Conservation (phyloP, 2,329 filamentous ascomycete genomes). For the Xylariaceae sp. region DNA sequence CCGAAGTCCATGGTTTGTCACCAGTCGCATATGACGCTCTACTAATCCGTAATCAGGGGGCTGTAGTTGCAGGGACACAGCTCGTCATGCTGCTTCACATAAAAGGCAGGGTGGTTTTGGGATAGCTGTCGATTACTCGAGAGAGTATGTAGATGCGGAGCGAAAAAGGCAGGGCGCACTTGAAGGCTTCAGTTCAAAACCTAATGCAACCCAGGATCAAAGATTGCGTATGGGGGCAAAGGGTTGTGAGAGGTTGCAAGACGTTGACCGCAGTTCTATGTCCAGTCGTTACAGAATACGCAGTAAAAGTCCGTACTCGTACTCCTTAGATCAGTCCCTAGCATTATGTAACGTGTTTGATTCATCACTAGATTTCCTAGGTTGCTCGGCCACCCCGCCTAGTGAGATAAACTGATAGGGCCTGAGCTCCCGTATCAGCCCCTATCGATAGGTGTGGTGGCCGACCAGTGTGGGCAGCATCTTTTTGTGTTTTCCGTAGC, state of each 20-base stretch:
- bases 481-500: not conserved
- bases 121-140: not conserved
- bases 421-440: not conserved
- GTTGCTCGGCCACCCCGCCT: not conserved
- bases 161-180: not conserved
- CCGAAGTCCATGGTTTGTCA: slow-evolving; percentile 55
- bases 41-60: slow-evolving; percentile 20
- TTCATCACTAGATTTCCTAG: not conserved
- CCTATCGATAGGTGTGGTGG: not conserved
- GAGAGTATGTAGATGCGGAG: not conserved
- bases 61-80: slow-evolving; percentile 16
- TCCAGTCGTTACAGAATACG: not conserved
- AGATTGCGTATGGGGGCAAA: not conserved
- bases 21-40: slow-evolving; percentile 23
- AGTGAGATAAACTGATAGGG: not conserved
- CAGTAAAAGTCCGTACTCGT: not conserved
- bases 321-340: not conserved
- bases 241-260: not conserved
- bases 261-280: not conserved
- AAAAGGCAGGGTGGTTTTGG: not conserved
- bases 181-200: not conserved
- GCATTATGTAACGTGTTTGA: not conserved
- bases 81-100: slow-evolving; percentile 24
- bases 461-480: not conserved
- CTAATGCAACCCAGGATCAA: not conserved